Evolutionary conservation across 139 green algal species (phyloP).

Genomic region (Chlorella sorokiniana): DNA sequence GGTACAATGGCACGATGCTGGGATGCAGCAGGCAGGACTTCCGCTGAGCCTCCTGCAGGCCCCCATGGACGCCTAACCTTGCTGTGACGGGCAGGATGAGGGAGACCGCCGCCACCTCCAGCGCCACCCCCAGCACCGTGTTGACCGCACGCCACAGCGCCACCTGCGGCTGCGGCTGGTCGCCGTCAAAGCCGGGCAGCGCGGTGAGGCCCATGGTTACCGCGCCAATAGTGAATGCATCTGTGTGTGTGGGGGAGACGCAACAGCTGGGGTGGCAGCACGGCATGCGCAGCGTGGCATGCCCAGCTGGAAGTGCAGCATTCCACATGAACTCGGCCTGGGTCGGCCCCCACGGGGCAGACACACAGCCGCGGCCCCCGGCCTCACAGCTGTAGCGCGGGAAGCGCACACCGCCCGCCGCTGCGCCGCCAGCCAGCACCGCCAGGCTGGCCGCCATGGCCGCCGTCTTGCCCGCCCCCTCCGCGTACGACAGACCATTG

Average conservation of each 20-base stretch:
- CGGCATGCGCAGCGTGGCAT: neutral
- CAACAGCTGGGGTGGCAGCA: neutral
- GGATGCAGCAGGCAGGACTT: neutral
- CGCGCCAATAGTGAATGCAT: slow-evolving; percentile 6
- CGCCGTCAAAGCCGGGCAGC: slow-evolving; percentile 9
- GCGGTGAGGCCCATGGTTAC: slow-evolving; percentile 16
- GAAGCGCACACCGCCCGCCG: neutral
- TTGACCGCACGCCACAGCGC: slow-evolving; percentile 24
- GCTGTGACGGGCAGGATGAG: slow-evolving; percentile 24
- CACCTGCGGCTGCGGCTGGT: neutral
- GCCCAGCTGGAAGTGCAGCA: too few species aligned
- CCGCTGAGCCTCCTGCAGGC: neutral
- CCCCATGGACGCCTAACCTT: neutral
- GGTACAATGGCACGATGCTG: too few species aligned
- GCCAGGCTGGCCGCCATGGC: slow-evolving; percentile 16
- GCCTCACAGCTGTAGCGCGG: slow-evolving; percentile 23
- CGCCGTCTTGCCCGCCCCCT: neutral
- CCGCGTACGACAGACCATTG: slow-evolving; percentile 30
- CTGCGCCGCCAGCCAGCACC: neutral
- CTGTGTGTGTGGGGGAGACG: neutral
- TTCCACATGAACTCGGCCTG: too few species aligned
- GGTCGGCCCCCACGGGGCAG: too few species aligned
- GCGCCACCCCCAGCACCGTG: slow-evolving; percentile 15
- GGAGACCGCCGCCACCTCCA: slow-evolving; percentile 7
- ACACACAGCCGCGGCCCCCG: neutral